Conservation (phyloP, 1,284 basidiomycete genomes). For the Rhodotorula sp. region DNA sequence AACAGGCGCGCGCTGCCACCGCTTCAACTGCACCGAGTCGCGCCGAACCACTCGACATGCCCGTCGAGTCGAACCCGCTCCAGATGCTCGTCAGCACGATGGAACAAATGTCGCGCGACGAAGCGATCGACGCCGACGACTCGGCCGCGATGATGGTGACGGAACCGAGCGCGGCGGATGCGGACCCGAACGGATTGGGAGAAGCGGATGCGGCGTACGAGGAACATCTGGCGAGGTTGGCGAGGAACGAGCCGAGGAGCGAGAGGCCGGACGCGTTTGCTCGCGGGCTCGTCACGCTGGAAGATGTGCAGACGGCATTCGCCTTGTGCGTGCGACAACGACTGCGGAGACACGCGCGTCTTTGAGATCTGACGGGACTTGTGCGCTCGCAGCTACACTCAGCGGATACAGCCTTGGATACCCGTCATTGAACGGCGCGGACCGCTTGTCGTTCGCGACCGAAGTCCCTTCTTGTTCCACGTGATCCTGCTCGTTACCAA, state of each 20-base stretch:
- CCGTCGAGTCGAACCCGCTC: constrained; percentile 32
- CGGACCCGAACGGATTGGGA: not conserved
- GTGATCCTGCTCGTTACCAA: constrained; percentile 37
- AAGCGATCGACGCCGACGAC: constrained; percentile 14
- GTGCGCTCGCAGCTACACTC: constrained; percentile 15
- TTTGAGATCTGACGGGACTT: not conserved
- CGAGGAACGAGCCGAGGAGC: constrained; percentile 14
- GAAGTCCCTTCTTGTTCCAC: constrained; percentile 36
- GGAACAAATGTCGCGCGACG: constrained; percentile 28
- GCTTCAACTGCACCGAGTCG: not conserved
- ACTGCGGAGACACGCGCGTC: no score
- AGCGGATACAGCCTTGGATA: constrained; percentile 36
- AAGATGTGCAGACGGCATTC: constrained; percentile 33
- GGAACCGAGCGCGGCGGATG: not conserved
- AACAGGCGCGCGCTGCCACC: not conserved
- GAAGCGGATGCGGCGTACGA: constrained; percentile 4
- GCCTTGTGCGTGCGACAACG: constrained; percentile 13
- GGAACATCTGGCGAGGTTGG: constrained; percentile 19
- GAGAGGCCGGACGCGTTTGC: constrained; percentile 28
- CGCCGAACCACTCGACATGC: constrained; percentile 25
- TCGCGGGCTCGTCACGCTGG: constrained; percentile 29
- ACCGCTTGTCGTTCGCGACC: constrained; percentile 21
- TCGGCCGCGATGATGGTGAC: not conserved
- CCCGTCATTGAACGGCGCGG: constrained; percentile 16
- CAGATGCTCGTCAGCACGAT: constrained; percentile 34